phyloP scores from a whole-genome alignment of 2,329 filamentous ascomycete genomes.

The Cladosporium cucumerinum region DNA sequence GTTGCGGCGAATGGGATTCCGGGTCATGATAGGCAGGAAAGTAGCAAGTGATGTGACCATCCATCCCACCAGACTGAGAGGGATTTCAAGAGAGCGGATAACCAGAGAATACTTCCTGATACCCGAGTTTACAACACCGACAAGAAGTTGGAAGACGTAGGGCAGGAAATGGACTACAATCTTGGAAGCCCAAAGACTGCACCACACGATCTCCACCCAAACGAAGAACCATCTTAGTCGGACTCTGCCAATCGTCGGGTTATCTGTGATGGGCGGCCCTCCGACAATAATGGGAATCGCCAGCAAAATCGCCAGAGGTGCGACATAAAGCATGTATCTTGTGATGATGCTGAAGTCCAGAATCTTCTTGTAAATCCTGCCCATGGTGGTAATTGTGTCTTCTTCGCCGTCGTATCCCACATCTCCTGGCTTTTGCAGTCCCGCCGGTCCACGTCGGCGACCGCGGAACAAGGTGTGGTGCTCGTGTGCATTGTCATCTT shows the following conservation, averaged over 20 bases:
- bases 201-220: conserved; percentile 64
- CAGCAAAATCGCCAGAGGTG: conserved; percentile 55
- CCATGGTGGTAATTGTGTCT: conserved; percentile 57
- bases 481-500: conserved; percentile 24
- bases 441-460: conserved; percentile 34
- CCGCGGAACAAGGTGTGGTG: conserved; percentile 37
- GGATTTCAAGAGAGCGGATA: conserved; percentile 56
- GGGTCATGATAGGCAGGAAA: conserved; percentile 51
- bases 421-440: conserved; percentile 20
- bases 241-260: conserved; percentile 54
- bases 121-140: conserved; percentile 62
- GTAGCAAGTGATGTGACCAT: conserved; percentile 57
- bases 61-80: conserved; percentile 60
- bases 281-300: conserved; percentile 63
- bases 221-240: conserved; percentile 60
- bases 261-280: conserved; percentile 45
- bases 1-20: conserved; percentile 33
- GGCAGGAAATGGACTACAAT: conserved; percentile 58
- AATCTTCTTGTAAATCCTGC: conserved; percentile 58
- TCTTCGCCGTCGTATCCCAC: conserved; percentile 46
- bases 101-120: conserved; percentile 62
- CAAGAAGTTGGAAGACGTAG: conserved; percentile 57
- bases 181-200: conserved; percentile 61
- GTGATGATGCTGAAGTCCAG: conserved; percentile 62
- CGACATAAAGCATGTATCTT: conserved; percentile 61